A percentile compares a stretch with the other conserved stretches of the same genome.
These are phyloP conservation scores for Xylaria sp. DNA, from an alignment of 2,329 filamentous ascomycete genomes.

Conservation along the genomic window DNA sequence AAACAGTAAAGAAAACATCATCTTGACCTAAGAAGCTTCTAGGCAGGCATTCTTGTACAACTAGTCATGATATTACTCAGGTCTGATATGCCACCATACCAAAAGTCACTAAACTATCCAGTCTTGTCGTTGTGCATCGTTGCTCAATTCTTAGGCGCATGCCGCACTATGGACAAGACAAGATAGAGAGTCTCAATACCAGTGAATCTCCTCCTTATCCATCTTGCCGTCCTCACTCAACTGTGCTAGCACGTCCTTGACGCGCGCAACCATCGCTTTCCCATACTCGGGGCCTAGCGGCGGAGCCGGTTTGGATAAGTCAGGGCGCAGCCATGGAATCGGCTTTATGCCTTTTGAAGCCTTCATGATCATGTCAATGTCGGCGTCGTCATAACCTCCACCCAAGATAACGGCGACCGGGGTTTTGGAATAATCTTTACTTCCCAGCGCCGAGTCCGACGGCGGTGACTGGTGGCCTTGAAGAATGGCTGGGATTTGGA, in stretches of 20 bases:
- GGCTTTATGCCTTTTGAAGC: not conserved
- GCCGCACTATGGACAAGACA: not conserved
- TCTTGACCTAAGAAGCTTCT: too few relatives aligned
- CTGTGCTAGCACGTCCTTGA: slow-evolving; percentile 36
- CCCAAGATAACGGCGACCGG: slow-evolving; percentile 41
- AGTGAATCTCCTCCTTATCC: slow-evolving; percentile 14
- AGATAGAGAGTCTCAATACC: not conserved
- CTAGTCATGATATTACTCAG: too few relatives aligned
- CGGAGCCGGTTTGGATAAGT: slow-evolving; percentile 37
- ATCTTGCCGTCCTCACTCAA: slow-evolving; percentile 32
- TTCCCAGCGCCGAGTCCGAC: slow-evolving; percentile 38
- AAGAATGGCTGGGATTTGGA: slow-evolving; percentile 38
- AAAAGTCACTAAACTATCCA: too few relatives aligned
- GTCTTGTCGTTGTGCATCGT: too few relatives aligned
- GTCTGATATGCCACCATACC: too few relatives aligned
- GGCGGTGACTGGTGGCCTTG: slow-evolving; percentile 33
- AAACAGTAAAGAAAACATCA: too few relatives aligned
- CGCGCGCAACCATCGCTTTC: slow-evolving; percentile 38
- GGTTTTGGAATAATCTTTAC: slow-evolving; percentile 39
- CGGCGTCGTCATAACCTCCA: slow-evolving; percentile 41
- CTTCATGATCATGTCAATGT: not conserved
- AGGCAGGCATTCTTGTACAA: too few relatives aligned
- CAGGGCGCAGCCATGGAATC: slow-evolving; percentile 17
- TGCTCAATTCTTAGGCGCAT: too few relatives aligned
- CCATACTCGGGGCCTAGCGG: slow-evolving; percentile 44